Base-by-base conservation (phyloP, 352 stramenopile genomes). In the Phytopythium mirpurense region DNA sequence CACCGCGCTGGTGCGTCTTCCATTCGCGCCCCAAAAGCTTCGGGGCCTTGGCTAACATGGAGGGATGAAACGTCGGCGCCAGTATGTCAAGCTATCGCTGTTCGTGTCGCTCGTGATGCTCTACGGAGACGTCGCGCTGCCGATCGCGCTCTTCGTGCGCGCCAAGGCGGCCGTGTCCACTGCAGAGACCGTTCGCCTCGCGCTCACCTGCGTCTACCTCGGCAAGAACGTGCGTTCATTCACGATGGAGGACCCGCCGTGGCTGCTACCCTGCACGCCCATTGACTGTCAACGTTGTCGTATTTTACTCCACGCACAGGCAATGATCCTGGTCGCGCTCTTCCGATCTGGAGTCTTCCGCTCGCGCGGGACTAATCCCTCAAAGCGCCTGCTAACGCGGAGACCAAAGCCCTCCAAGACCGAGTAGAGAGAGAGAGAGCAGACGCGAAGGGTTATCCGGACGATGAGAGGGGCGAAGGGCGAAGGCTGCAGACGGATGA, bases 21-120 rank as follows among this genome's bases (percentile, higher is more conserved):
- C 11, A 5, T 16, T 27, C 0, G 12, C 50, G 10, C 41, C 24
- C n/a, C 0, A 27, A 26, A 35, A 31, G 6, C 11, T 40, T 5
- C 15, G n/a, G n/a, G n/a, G n/a, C n/a, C n/a, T n/a, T n/a, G n/a
- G 16, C 36, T 41, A 23, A 42, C 32, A 5, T 5, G 41, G 35
- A 31, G 2, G 7, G 16, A 36, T 2, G 43, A n/a, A 8, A 5
- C 29, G 40, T 14, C 6, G 1, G 2, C 24, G 23, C 19, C 63
- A 90, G 78, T 88, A 83, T 53, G 51, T 83, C 31, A 72, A 74
- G 4, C 52, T 90, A 31, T 62, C 74, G 60, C 51, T 88, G 47
- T 68, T 90, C 37, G 55, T 88, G 23, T 73, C 65, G 34, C 64
- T 70, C 29, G 46, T 88, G 18, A 55, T 75, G 50, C n/a, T 76